Evolutionary conservation across 441 rosid genomes (phyloP), one percentile per base, ranked within the genome.

Genomic region (Populus hybrid): DNA sequence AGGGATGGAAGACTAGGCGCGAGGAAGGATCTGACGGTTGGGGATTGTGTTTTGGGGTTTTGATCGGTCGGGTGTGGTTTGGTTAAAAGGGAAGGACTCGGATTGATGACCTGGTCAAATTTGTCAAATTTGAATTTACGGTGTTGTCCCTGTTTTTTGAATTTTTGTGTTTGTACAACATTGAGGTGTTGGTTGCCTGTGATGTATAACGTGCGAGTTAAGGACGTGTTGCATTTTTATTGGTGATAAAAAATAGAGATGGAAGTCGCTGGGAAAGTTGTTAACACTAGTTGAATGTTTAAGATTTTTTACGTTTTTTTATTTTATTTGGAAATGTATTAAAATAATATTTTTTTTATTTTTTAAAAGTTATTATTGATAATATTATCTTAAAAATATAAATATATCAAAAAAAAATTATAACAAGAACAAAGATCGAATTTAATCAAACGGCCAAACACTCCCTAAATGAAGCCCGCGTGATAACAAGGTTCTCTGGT

Each of bases 61-160:
- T 0, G 28, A 90, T 93, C 95, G 23, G 59, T 86, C 86, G 95
- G 97, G 21, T 56, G 11, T 38, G 24, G 71, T 61, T 82, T 68
- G 53, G 33, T 74, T 36, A 1, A 16, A 64, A 24, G 18, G 0
- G 1, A 1, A 18, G 23, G 36, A 69, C 83, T 1, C 65, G 82
- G 90, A 87, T 87, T 42, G 87, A 59, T 84, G 90, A 84, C 82
- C 80, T 85, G 86, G 86, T 28, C 20, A 11, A 2, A n/a, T 42
- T 78, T 29, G 71, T 40, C 42, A 0, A 0, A 7, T 1, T 2
- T 0, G 71, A 68, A 75, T 77, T 83, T 71, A 81, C 81, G 36
- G 9, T 59, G 21, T 71, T 84, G 69, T 66, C 79, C 82, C 45
- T 76, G 7, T 6, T 29, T 69, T 78, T 69, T 26, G 4, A 50